phyloP scores from a whole-genome alignment of 1,284 basidiomycete genomes.

The Leccinum griseonigrum region DNA sequence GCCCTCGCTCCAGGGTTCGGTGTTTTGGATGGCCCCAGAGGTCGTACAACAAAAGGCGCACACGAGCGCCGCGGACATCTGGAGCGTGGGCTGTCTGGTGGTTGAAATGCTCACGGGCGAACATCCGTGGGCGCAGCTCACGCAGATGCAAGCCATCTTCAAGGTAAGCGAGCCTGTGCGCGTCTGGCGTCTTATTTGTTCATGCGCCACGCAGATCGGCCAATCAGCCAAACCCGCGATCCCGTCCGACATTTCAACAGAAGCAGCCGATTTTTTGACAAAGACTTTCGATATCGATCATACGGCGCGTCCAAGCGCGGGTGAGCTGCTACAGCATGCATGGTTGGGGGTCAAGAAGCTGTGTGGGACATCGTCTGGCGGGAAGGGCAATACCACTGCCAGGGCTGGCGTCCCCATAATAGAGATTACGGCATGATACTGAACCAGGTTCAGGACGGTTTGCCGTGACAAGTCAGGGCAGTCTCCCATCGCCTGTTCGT shows the following conservation, averaged over 20 bases:
- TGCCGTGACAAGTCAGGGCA: background rate
- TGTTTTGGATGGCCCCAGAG: constrained; percentile 99
- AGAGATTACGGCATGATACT: constrained; percentile 26
- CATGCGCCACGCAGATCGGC: constrained; percentile 59
- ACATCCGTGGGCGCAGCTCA: constrained; percentile 95
- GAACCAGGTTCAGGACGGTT: background rate
- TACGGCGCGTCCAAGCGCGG: constrained; percentile 77
- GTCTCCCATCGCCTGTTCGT: background rate
- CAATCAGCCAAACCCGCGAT: constrained; percentile 80
- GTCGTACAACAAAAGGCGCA: constrained; percentile 96
- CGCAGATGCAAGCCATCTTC: constrained; percentile 99
- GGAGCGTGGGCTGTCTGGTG: constrained; percentile 96
- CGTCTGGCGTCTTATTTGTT: background rate
- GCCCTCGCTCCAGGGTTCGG: constrained; percentile 93
- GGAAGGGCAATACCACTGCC: constrained; percentile 5
- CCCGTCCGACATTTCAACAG: constrained; percentile 84
- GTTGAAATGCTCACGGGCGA: constrained; percentile 99
- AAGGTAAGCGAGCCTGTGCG: constrained; percentile 52
- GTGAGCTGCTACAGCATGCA: constrained; percentile 69
- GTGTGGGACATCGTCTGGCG: constrained; percentile 7
- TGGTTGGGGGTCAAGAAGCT: constrained; percentile 59
- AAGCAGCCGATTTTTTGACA: constrained; percentile 82
- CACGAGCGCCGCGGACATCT: constrained; percentile 95
- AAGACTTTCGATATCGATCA: constrained; percentile 87
- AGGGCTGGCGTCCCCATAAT: constrained; percentile 28